Evolutionary conservation across 2,329 filamentous ascomycete species (phyloP).

Genomic region (Berkeleyomyces rouxiae): DNA sequence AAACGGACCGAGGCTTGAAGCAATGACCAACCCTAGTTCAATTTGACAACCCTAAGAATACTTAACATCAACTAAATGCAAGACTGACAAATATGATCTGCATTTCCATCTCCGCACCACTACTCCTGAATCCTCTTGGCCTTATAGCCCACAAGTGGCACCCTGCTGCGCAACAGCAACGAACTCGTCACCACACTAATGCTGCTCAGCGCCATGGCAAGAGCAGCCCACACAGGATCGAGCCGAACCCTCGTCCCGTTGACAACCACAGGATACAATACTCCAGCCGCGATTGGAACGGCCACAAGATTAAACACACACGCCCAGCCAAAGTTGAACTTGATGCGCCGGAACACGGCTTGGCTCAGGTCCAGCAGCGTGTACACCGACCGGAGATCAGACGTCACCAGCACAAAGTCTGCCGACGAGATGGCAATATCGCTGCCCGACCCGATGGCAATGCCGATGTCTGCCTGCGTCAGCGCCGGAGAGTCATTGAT

Average conservation of each 20-base stretch:
- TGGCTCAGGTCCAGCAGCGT: constrained; percentile 56
- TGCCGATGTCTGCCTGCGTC: constrained; percentile 62
- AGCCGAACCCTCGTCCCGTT: constrained; percentile 41
- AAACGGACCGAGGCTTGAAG: no score
- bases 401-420: constrained; percentile 66
- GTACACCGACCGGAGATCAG: constrained; percentile 51
- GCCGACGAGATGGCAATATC: constrained; percentile 72
- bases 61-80: no score
- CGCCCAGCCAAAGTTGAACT: constrained; percentile 76
- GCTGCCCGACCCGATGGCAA: constrained; percentile 68
- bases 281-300: constrained; percentile 66
- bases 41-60: no score
- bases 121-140: constrained; percentile 18
- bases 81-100: no score
- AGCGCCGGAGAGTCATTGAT: constrained; percentile 81
- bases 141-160: constrained; percentile 30
- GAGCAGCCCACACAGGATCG: constrained; percentile 69
- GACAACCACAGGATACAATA: constrained; percentile 44
- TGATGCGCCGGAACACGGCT: constrained; percentile 60
- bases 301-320: constrained; percentile 65
- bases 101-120: neutral
- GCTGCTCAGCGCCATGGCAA: constrained; percentile 87
- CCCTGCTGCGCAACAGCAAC: constrained; percentile 44
- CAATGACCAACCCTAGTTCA: no score
- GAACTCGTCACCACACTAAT: constrained; percentile 78